Percentiles rank a stretch among this genome's conserved stretches.
These are phyloP conservation scores for Myochromella boudieri DNA, from an alignment of 768 basidiomycete species.

Conservation along the genomic window DNA sequence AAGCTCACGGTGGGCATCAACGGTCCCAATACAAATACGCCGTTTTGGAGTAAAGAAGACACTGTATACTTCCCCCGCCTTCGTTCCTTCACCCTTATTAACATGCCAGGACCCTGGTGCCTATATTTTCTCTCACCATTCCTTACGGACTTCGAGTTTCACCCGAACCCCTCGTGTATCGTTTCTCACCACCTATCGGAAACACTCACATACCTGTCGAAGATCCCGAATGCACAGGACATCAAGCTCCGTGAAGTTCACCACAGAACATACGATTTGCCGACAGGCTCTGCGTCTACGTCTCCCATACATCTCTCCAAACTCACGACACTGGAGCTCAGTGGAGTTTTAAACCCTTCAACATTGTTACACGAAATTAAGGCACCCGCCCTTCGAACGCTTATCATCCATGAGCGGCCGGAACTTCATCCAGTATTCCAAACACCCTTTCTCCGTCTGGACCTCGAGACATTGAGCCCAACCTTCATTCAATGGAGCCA, in stretches of 20 bases:
- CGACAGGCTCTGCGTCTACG: not conserved
- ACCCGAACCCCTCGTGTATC: not conserved
- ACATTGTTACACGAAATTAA: constrained; percentile 21
- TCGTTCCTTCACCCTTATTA: constrained; percentile 18
- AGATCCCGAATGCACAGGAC: constrained; percentile 17
- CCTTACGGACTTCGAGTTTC: constrained; percentile 23
- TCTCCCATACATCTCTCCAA: constrained; percentile 12
- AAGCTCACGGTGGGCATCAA: constrained; percentile 14
- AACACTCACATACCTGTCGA: constrained; percentile 13
- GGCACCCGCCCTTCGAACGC: constrained; percentile 23
- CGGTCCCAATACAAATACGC: not conserved
- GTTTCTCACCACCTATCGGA: constrained; percentile 2
- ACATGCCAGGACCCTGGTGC: constrained; percentile 19
- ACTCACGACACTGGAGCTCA: constrained; percentile 22
- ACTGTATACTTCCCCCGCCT: constrained; percentile 14
- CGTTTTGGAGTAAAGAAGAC: constrained; percentile 8
- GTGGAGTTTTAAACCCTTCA: constrained; percentile 10
- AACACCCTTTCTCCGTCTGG: not conserved
- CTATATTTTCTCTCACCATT: constrained; percentile 23
- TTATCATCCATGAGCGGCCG: constrained; percentile 19
- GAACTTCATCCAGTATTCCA: no score
- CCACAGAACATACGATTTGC: constrained; percentile 4
- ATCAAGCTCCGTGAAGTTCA: constrained; percentile 17
- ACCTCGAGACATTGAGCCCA: constrained; percentile 9
- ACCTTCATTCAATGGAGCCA: constrained; percentile 30